phyloP scores from a whole-genome alignment of 139 green algal species.

The Prasinococcaceae sp. region DNA sequence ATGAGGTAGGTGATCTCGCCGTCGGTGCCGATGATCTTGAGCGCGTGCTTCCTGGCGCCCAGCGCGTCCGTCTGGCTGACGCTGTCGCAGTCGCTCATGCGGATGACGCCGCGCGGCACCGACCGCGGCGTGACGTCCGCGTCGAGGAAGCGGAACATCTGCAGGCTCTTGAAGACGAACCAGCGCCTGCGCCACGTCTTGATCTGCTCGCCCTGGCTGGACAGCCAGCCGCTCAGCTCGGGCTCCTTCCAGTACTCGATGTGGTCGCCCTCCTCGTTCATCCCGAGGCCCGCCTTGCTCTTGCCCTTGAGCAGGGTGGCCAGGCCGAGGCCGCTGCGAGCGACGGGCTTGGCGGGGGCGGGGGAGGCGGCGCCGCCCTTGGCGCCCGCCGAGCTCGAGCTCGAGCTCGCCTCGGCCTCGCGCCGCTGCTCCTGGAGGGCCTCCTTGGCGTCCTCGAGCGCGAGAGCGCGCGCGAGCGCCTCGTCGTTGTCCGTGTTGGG shows the following conservation, averaged over 20 bases:
- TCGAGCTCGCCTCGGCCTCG: too few species aligned
- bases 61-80: constrained; percentile 2
- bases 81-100: neutral
- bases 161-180: constrained; percentile 4
- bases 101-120: neutral
- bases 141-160: constrained; percentile 6
- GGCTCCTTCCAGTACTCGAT: constrained; percentile 6
- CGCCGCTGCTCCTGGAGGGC: too few species aligned
- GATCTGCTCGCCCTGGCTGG: constrained; percentile 9
- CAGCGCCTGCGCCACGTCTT: constrained; percentile 7
- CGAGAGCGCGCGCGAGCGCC: too few species aligned
- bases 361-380: too few species aligned
- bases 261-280: neutral
- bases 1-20: constrained; percentile 2
- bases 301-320: too few species aligned
- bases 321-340: too few species aligned
- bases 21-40: constrained; percentile 2
- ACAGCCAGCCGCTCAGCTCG: constrained; percentile 2
- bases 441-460: too few species aligned
- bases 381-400: too few species aligned
- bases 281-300: too few species aligned
- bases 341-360: too few species aligned
- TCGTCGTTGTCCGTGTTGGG: too few species aligned
- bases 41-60: neutral
- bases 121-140: constrained; percentile 1